Base-by-base conservation (phyloP, 306 rosid genomes). In the Ochetophila trinervis region DNA sequence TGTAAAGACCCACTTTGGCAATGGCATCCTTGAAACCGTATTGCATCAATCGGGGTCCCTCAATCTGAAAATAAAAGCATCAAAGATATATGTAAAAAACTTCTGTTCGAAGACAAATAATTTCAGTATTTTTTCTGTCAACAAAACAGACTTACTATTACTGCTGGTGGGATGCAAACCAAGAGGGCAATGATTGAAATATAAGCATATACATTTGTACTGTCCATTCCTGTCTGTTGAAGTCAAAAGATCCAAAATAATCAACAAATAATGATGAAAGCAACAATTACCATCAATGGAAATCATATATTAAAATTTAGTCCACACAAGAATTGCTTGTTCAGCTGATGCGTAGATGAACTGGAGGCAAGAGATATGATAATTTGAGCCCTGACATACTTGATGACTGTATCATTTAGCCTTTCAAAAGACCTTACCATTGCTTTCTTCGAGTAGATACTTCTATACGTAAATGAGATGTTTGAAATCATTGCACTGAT, bases 161-260 rank as follows among this genome's bases (percentile, higher is more conserved):
- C 16, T 32, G 97, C 97, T 0, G 97, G 97, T 61, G 97, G 97
- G 73, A 91, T 70, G 75, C 97, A 91, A 74, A 91, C 84, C 67
- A 91, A 7, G 56, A 91, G 89, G 60, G 97, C 97, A 49, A 91
- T 91, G 83, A 91, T 88, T 35, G 97, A 87, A 66, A 91, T 91
- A 76, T 91, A 91, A 62, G 97, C 96, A 70, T 91, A 91, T 76
- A 91, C 17, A 74, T 91, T 91, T 34, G 97, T 91, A 72, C 98
- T 92, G 20, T 91, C 98, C 98, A 91, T 72, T 56, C 87, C 98
- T 66, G 98, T 91, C 98, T 91, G 96, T 85, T 76, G 21, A 70
- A 20, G 48, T 57, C 5, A 63, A 27, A 27, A 27, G 32, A 27
- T 27, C 4, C 3, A 27, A 1, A 27, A 27, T 27, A 27, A 27